Base-by-base conservation (phyloP, 352 stramenopile species). In the Phytophthora ohioensis region DNA sequence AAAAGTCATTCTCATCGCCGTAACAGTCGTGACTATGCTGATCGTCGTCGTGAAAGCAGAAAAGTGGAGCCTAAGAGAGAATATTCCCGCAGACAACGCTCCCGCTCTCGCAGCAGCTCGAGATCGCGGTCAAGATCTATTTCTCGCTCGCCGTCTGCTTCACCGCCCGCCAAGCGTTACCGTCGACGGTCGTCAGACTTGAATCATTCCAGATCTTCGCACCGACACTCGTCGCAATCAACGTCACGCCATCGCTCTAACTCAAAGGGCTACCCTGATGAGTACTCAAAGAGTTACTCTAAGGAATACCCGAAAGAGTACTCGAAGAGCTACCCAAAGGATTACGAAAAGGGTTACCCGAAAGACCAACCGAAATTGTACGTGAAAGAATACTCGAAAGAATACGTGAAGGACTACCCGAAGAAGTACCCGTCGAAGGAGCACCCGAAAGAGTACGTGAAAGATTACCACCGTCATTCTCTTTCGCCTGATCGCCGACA, bases 41-140 rank as follows among this genome's bases (percentile, higher is more conserved):
- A 65, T 49, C 65, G 53, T 15, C 61, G 54, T 51, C 67, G 46
- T 45, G 61, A 64, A 43, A 56, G 51, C 53, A 53, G 61, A 46
- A 72, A 67, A 42, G n/a, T 69, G 32, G 60, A 46, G 30, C n/a
- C 49, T 13, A 73, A 68, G 46, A 57, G 64, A 64, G 36, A 56
- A 35, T 45, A 81, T 45, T 69, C 58, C 21, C 66, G 63, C 27
- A 67, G 57, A 60, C 75, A 64, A 32, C 77, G 51, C 45, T 81
- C 67, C 13, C 68, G 71, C 30, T 80, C 76, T 21, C 57, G 72
- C 41, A 81, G 64, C 17, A 76, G 71, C 27, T 87, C 79, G 34
- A 78, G 75, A 47, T 83, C 76, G 13, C 51, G 42, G 43, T 82
- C 76, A 41, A 73, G 39, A 47, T 82, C 74, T 21, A 81, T 71